These are phyloP conservation scores for Coelastrella sp. DNA, from an alignment of 139 green algal species.

Conservation along the genomic window DNA sequence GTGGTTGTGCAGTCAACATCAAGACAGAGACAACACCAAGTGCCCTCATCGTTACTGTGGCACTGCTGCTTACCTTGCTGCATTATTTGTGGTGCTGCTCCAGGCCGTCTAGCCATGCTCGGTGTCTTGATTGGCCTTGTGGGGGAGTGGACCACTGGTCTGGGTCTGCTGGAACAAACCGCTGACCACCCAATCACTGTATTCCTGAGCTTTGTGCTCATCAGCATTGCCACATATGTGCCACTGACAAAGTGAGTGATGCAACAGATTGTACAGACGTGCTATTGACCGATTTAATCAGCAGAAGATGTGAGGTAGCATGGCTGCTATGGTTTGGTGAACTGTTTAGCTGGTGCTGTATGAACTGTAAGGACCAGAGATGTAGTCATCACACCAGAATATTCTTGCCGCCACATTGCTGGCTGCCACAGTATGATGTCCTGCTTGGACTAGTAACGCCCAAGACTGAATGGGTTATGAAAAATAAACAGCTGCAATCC, in stretches of 20 bases:
- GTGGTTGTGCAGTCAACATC: too few relatives aligned
- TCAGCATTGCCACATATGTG: conserved; percentile 32
- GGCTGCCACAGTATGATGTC: too few relatives aligned
- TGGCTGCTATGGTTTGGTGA: not conserved
- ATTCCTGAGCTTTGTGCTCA: conserved; percentile 12
- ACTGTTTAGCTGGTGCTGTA: too few relatives aligned
- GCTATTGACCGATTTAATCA: conserved; percentile 51
- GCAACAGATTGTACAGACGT: not conserved
- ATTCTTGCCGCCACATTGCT: too few relatives aligned
- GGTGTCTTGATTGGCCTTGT: conserved; percentile 13
- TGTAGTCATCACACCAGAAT: too few relatives aligned
- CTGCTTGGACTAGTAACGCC: too few relatives aligned
- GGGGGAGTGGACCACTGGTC: conserved; percentile 8
- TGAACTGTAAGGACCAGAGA: too few relatives aligned
- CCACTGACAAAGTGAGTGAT: conserved; percentile 28
- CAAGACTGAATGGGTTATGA: too few relatives aligned
- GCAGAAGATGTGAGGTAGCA: not conserved
- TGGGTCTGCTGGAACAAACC: conserved; percentile 27
- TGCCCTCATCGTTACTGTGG: too few relatives aligned
- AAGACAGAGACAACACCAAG: too few relatives aligned
- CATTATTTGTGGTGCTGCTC: not conserved
- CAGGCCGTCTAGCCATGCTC: not conserved
- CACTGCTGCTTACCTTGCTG: too few relatives aligned
- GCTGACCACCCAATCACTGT: conserved; percentile 11
- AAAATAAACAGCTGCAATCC: too few relatives aligned